A percentile compares a stretch with the other conserved stretches of the same genome.
Conservation (phyloP, 2,329 filamentous ascomycete genomes). For the Apiospora saccharicola region DNA sequence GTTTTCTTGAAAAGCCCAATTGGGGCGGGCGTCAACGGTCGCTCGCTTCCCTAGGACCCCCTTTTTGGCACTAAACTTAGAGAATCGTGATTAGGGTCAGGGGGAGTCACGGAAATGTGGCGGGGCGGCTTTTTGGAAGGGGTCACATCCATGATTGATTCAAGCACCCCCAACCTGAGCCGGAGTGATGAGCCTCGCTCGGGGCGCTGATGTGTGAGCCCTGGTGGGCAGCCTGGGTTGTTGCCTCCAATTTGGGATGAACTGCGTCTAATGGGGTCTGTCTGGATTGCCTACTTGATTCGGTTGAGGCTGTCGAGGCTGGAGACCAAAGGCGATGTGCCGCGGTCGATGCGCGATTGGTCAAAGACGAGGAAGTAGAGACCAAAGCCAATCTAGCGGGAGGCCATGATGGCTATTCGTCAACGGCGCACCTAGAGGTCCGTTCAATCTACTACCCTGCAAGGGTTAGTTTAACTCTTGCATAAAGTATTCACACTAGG, state of each 20-base stretch:
- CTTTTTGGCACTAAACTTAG: neutral
- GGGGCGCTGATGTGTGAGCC: neutral
- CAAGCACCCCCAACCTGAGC: neutral
- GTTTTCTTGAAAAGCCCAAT: neutral
- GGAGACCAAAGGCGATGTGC: neutral
- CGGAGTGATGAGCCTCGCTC: neutral
- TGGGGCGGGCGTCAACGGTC: conserved; percentile 6
- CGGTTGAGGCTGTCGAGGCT: neutral
- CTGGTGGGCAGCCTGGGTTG: neutral
- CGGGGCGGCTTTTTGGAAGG: neutral
- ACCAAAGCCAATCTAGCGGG: neutral
- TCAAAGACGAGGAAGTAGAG: neutral
- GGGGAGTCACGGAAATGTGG: conserved; percentile 10
- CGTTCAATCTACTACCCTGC: neutral
- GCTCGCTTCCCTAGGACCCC: neutral
- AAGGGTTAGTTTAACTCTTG: no score
- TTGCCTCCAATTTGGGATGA: neutral
- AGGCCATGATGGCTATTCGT: neutral
- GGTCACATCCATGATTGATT: neutral
- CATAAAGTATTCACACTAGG: no score
- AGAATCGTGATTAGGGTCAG: conserved; percentile 16
- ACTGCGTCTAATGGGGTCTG: neutral
- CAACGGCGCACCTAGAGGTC: neutral
- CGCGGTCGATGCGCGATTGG: neutral
- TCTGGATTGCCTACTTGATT: neutral